These are phyloP conservation scores for Pseudopyricularia cyperi DNA, from an alignment of 2,329 filamentous ascomycete species.

Conservation along the genomic window DNA sequence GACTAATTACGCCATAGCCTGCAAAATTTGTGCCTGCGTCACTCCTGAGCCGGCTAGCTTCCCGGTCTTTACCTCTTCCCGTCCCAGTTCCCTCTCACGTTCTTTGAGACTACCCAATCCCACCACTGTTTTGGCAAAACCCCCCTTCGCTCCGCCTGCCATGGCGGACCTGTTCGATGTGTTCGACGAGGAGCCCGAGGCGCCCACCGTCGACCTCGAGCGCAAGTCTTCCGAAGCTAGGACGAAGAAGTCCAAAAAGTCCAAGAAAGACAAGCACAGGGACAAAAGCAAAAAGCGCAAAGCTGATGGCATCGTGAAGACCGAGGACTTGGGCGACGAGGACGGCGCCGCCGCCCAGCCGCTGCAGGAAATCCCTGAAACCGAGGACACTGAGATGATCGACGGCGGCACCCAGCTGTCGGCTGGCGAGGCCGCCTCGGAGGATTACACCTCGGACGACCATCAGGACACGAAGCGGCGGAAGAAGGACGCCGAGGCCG, in stretches of 20 bases:
- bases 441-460: constrained; percentile 21
- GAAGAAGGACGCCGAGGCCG: constrained; percentile 50
- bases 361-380: not conserved
- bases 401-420: constrained; percentile 19
- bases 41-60: not conserved
- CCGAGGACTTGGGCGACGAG: not conserved
- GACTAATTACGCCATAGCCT: not conserved
- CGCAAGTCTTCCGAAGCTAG: not conserved
- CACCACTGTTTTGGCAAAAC: not conserved
- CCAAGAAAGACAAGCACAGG: constrained; percentile 33
- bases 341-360: constrained; percentile 1
- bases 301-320: constrained; percentile 49
- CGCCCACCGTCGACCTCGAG: constrained; percentile 1
- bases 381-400: constrained; percentile 24
- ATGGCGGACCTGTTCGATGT: constrained; percentile 62
- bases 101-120: not conserved
- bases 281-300: constrained; percentile 75
- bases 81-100: not conserved
- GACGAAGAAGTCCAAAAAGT: constrained; percentile 15
- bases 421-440: constrained; percentile 14
- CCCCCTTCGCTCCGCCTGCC: not conserved
- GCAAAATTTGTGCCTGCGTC: not conserved
- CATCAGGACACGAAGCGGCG: constrained; percentile 46
- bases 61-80: not conserved
- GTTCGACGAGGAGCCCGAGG: constrained; percentile 56